Conservation (phyloP, 2,329 filamentous ascomycete genomes). For the Apiospora phragmitis region DNA sequence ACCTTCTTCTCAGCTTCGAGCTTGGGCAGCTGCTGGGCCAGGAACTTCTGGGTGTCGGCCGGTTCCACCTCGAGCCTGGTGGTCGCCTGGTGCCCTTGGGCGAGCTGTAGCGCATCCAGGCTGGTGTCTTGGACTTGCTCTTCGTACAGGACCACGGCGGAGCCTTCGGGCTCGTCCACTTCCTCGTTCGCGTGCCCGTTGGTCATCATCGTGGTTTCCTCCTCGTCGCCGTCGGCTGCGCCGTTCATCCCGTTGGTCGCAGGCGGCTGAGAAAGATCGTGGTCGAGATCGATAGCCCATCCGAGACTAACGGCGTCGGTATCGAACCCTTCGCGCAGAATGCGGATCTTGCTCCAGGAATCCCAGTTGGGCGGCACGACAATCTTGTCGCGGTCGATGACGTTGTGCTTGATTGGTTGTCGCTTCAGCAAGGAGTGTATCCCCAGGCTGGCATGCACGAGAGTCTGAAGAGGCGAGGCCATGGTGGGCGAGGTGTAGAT, state of each 20-base stretch:
- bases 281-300: conserved; percentile 83
- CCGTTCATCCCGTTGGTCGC: not conserved
- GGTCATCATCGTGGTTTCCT: conserved; percentile 29
- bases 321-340: conserved; percentile 88
- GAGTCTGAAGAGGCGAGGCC: conserved; percentile 72
- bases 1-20: conserved; percentile 66
- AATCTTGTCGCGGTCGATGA: conserved; percentile 92
- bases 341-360: conserved; percentile 95
- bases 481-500: conserved; percentile 81
- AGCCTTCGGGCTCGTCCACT: conserved; percentile 50
- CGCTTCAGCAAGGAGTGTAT: conserved; percentile 82
- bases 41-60: conserved; percentile 76
- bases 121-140: conserved; percentile 76
- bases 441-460: conserved; percentile 82
- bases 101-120: conserved; percentile 58
- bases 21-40: conserved; percentile 71
- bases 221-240: conserved; percentile 16
- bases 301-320: conserved; percentile 81
- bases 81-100: conserved; percentile 48
- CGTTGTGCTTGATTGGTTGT: conserved; percentile 81
- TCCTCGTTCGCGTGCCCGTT: conserved; percentile 19
- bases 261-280: conserved; percentile 33
- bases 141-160: conserved; percentile 74
- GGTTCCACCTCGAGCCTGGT: conserved; percentile 61
- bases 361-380: conserved; percentile 97